phyloP scores from a whole-genome alignment of 805 yeast species.

The Monosporozyma servazzii region DNA sequence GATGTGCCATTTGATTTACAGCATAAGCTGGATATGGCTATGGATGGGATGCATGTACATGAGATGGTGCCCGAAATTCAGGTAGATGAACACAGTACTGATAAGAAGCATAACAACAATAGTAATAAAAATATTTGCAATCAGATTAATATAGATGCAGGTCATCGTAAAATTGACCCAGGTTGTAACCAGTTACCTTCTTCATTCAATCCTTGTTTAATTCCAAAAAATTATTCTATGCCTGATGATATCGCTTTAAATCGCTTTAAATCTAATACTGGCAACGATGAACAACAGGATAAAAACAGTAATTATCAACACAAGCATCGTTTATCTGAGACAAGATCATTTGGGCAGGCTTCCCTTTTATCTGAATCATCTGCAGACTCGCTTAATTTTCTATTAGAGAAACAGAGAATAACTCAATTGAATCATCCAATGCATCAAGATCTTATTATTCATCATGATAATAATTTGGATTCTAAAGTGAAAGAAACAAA shows the following conservation, averaged over 20 bases:
- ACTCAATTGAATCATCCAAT: conserved; percentile 36
- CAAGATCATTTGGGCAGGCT: conserved; percentile 7
- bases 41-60: background rate
- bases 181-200: background rate
- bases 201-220: background rate
- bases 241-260: background rate
- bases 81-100: background rate
- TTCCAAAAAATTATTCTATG: background rate
- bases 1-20: conserved; percentile 24
- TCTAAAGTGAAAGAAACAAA: conserved; percentile 71
- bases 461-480: background rate
- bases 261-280: background rate
- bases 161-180: background rate
- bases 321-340: background rate
- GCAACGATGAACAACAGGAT: background rate
- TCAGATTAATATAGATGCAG: background rate
- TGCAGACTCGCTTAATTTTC: conserved; percentile 27
- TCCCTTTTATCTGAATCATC: conserved; percentile 15
- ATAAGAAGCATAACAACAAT: background rate
- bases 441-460: conserved; percentile 25
- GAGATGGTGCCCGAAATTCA: background rate
- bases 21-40: conserved; percentile 11
- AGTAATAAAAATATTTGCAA: background rate
- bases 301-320: background rate
- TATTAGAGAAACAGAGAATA: conserved; percentile 34